Conservation (phyloP, 495 filamentous ascomycete species). For the Penicillium lagena region DNA sequence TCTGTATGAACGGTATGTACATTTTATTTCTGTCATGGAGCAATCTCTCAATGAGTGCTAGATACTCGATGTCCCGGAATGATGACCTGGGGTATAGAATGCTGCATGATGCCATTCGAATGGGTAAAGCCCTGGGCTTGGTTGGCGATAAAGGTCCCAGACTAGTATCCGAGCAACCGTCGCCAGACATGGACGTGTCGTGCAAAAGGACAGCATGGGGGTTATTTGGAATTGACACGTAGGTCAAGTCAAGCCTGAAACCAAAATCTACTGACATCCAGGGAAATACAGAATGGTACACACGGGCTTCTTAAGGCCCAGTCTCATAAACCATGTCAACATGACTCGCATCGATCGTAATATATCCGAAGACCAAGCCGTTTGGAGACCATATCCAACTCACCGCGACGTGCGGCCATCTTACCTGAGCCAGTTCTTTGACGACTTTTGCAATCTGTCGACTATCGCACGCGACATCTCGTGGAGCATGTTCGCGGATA, state of each 20-base stretch:
- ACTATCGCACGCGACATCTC: conserved; percentile 39
- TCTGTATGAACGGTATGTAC: conserved; percentile 33
- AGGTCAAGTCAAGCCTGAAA: conserved; percentile 5
- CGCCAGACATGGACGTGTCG: conserved; percentile 30
- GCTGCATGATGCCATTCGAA: conserved; percentile 35
- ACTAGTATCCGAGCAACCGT: conserved; percentile 13
- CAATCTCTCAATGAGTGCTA: background rate
- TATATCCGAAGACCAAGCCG: conserved; percentile 7
- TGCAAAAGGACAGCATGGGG: conserved; percentile 36
- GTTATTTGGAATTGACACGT: conserved; percentile 42
- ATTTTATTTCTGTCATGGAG: background rate
- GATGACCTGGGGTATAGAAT: conserved; percentile 38
- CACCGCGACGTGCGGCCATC: conserved; percentile 25
- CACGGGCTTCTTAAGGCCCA: conserved; percentile 33
- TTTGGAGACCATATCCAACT: conserved; percentile 36
- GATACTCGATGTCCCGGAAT: conserved; percentile 36
- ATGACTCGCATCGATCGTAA: conserved; percentile 15
- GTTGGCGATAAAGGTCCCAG: conserved; percentile 19
- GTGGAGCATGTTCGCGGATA: conserved; percentile 25
- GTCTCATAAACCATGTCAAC: conserved; percentile 31
- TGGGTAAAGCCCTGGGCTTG: conserved; percentile 31
- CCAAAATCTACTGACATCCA: background rate
- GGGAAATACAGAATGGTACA: conserved; percentile 26
- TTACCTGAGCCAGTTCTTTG: conserved; percentile 31
- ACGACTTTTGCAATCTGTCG: conserved; percentile 32